Evolutionary conservation across 2,329 filamentous ascomycete species (phyloP).

Genomic region (Rasamsonia emersonii): DNA sequence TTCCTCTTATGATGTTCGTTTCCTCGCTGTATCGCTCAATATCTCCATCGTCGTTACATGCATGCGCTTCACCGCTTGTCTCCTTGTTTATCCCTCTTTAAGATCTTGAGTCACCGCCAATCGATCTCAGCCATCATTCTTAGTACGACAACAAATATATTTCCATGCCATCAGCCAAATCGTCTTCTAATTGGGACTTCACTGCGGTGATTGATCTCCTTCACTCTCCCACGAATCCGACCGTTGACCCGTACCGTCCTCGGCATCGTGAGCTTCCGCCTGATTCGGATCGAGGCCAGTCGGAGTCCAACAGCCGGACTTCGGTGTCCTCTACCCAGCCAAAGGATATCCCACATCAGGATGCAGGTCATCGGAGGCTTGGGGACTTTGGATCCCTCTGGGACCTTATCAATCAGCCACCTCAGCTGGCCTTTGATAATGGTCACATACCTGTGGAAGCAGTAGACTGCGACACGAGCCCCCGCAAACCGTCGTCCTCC

Average conservation of each 20-base stretch:
- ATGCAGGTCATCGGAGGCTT: constrained; percentile 18
- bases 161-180: constrained; percentile 24
- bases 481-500: too few relatives aligned
- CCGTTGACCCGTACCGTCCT: constrained; percentile 8
- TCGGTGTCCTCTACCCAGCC: background rate
- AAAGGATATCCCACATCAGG: constrained; percentile 5
- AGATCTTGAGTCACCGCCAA: too few relatives aligned
- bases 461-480: too few relatives aligned
- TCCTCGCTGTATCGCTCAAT: too few relatives aligned
- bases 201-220: constrained; percentile 37
- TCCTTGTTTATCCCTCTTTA: too few relatives aligned
- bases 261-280: constrained; percentile 4
- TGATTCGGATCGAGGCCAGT: constrained; percentile 7
- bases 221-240: constrained; percentile 20
- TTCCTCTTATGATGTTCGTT: too few relatives aligned
- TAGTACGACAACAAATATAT: too few relatives aligned
- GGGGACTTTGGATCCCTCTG: constrained; percentile 38
- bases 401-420: constrained; percentile 25
- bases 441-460: too few relatives aligned
- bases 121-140: too few relatives aligned
- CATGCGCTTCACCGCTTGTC: too few relatives aligned
- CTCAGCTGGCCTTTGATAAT: too few relatives aligned
- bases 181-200: constrained; percentile 36
- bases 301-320: constrained; percentile 2
- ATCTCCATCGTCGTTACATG: too few relatives aligned